phyloP scores from a whole-genome alignment of 2,329 filamentous ascomycete genomes.

The Hysterium pulicare region DNA sequence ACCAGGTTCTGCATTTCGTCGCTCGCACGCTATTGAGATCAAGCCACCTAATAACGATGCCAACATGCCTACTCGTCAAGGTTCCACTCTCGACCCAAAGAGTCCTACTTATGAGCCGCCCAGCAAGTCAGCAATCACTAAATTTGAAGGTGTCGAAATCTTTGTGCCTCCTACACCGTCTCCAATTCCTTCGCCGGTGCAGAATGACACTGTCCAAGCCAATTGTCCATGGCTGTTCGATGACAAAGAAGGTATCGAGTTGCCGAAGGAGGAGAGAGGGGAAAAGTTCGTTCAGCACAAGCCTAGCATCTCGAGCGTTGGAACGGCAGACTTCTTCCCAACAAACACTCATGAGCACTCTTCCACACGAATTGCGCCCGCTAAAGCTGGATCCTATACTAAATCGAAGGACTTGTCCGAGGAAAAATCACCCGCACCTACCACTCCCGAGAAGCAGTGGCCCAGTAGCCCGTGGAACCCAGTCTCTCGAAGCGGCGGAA shows the following conservation, averaged over 20 bases:
- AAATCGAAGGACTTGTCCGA: slow-evolving; percentile 11
- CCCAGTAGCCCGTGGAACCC: slow-evolving; percentile 33
- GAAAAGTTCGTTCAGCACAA: slow-evolving; percentile 23
- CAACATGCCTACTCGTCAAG: slow-evolving; percentile 17
- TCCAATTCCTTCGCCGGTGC: slow-evolving; percentile 18
- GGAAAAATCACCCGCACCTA: slow-evolving; percentile 19
- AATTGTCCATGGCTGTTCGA: slow-evolving; percentile 27
- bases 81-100: slow-evolving; percentile 36
- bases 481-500: slow-evolving; percentile 4
- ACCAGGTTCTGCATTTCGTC: slow-evolving; percentile 27
- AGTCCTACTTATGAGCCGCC: slow-evolving; percentile 39
- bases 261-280: slow-evolving; percentile 2
- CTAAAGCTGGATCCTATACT: slow-evolving; percentile 15
- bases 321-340: slow-evolving; percentile 42
- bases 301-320: slow-evolving; percentile 37
- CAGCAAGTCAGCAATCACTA: slow-evolving; percentile 9
- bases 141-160: slow-evolving; percentile 8
- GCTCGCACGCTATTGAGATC: slow-evolving; percentile 41
- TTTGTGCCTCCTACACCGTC: slow-evolving; percentile 30
- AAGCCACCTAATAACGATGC: slow-evolving; percentile 32
- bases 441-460: slow-evolving; percentile 36
- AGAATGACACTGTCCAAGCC: slow-evolving; percentile 8
- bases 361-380: slow-evolving; percentile 31
- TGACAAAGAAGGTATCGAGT: slow-evolving; percentile 8
- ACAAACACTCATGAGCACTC: slow-evolving; percentile 40